Evolutionary conservation across 2,329 filamentous ascomycete genomes (phyloP).

Genomic region (Thielaviopsis punctulata): DNA sequence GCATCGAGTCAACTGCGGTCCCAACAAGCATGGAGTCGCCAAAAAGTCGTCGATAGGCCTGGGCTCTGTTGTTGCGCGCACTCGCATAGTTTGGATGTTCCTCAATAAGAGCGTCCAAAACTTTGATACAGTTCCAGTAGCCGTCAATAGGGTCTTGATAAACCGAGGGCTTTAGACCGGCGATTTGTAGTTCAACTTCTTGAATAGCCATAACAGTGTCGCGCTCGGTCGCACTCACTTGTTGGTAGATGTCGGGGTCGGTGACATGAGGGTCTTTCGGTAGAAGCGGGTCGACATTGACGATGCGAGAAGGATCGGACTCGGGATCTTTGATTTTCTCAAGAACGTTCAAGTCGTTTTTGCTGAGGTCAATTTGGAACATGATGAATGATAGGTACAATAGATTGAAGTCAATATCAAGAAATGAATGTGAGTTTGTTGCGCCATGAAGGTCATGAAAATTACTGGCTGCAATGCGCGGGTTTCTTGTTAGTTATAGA

Average conservation of each 20-base stretch:
- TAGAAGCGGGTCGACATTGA: conserved; percentile 36
- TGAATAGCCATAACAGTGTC: conserved; percentile 38
- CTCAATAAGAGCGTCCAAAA: conserved; percentile 38
- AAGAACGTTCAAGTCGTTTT: conserved; percentile 43
- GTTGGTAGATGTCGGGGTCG: conserved; percentile 32
- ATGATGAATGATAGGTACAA: no score
- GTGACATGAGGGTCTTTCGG: conserved; percentile 41
- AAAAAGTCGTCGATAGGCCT: conserved; percentile 44
- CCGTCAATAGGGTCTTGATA: conserved; percentile 24
- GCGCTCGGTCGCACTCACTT: conserved; percentile 32
- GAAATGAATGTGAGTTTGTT: no score
- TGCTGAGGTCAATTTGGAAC: conserved; percentile 33
- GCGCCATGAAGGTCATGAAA: no score
- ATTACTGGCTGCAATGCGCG: no score
- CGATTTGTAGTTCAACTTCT: conserved; percentile 35
- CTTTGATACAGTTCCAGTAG: conserved; percentile 30
- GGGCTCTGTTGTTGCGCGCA: conserved; percentile 58
- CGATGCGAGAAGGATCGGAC: conserved; percentile 34
- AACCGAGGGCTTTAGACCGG: conserved; percentile 22
- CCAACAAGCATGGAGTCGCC: conserved; percentile 40
- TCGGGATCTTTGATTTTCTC: conserved; percentile 53
- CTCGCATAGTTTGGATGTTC: conserved; percentile 50
- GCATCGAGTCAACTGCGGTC: conserved; percentile 22
- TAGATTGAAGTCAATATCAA: no score
- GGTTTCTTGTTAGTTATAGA: no score